Percentiles rank a stretch among this genome's conserved stretches.
Conservation (phyloP, 495 filamentous ascomycete genomes). For the Annulohypoxylon stygium region DNA sequence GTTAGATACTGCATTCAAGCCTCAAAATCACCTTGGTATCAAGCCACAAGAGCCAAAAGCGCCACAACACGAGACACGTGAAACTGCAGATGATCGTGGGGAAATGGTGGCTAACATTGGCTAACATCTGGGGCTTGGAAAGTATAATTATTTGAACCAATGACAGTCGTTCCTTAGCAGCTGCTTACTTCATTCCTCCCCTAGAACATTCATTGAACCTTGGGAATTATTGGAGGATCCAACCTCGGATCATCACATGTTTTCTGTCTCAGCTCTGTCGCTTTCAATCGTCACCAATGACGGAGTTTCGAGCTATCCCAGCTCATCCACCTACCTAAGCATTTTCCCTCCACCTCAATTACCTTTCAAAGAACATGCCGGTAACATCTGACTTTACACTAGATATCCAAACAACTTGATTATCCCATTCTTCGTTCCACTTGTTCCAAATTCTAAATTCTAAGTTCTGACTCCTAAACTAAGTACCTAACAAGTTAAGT, state of each 20-base stretch:
- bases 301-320: conserved; percentile 28
- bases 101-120: conserved; percentile 37
- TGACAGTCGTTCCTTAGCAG: neutral
- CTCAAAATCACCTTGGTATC: neutral
- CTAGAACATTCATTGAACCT: neutral
- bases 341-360: conserved; percentile 21
- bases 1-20: neutral
- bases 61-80: neutral
- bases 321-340: conserved; percentile 18
- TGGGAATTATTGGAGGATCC: conserved; percentile 25
- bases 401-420: conserved; percentile 13
- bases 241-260: conserved; percentile 49
- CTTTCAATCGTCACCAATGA: conserved; percentile 48
- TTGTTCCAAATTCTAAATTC: neutral
- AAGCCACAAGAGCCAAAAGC: neutral
- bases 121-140: conserved; percentile 20
- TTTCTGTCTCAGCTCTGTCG: conserved; percentile 40
- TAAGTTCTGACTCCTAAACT: neutral
- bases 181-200: neutral
- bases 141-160: neutral
- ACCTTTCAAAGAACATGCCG: conserved; percentile 17
- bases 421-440: neutral
- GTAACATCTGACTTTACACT: conserved; percentile 22
- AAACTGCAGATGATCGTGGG: conserved; percentile 26
- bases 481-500: conserved; percentile 20